A percentile compares a stretch with the other conserved stretches of the same genome.
These are phyloP conservation scores for Cutaneotrichosporon cyanovorans DNA, from an alignment of 1,284 basidiomycete species.

Conservation along the genomic window DNA sequence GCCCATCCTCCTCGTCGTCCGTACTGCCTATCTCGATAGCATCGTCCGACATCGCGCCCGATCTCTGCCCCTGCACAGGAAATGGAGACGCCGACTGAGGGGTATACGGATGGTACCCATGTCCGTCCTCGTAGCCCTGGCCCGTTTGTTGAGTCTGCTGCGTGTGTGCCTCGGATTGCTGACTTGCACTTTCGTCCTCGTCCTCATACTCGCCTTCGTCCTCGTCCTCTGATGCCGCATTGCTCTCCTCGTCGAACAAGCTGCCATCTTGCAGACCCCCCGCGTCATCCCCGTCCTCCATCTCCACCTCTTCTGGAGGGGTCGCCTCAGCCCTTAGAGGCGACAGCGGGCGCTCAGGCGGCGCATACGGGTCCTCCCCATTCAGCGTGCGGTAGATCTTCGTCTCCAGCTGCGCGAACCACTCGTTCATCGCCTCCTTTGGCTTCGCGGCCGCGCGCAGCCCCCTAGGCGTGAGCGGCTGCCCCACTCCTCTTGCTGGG, in stretches of 20 bases:
- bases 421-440: conserved; percentile 14
- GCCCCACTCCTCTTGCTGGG: too few relatives aligned
- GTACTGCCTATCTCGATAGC: conserved; percentile 3
- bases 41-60: background rate
- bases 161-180: background rate
- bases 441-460: too few relatives aligned
- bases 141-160: too few relatives aligned
- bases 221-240: background rate
- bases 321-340: conserved; percentile 1
- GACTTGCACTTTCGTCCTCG: background rate
- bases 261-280: background rate
- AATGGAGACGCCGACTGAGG: too few relatives aligned
- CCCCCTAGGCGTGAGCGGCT: too few relatives aligned
- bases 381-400: conserved; percentile 25
- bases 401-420: conserved; percentile 26
- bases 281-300: background rate
- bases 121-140: too few relatives aligned
- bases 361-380: conserved; percentile 9
- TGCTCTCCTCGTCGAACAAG: background rate
- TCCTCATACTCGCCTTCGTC: background rate
- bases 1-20: conserved; percentile 7
- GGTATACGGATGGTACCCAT: too few relatives aligned
- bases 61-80: too few relatives aligned
- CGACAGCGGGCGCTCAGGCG: conserved; percentile 4
- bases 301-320: background rate